Percentiles rank a stretch among this genome's conserved stretches.
phyloP scores from a whole-genome alignment of 108 stramenopile genomes.

The Halocafeteria seosinensis region DNA sequence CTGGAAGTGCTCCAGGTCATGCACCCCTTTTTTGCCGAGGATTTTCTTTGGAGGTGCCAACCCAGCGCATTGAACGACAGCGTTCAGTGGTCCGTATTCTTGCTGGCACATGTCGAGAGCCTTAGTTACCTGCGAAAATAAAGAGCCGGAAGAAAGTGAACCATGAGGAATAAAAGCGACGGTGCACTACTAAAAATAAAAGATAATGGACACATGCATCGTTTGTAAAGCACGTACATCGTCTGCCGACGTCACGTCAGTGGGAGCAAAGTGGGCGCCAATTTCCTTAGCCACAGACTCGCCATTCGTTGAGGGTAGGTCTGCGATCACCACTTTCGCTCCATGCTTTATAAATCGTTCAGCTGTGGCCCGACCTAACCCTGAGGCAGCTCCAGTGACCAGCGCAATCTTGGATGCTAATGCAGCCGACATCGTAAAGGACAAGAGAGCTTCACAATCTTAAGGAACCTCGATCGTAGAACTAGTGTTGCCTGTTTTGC shows the following conservation, averaged over 20 bases:
- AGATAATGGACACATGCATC: conserved; percentile 41
- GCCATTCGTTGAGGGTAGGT: conserved; percentile 30
- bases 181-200: too few species aligned
- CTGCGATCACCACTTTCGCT: conserved; percentile 57
- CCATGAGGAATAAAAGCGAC: too few species aligned
- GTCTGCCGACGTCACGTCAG: conserved; percentile 48
- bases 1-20: conserved; percentile 27
- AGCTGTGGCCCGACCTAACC: conserved; percentile 72
- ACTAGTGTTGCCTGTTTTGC: too few species aligned
- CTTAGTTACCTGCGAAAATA: conserved; percentile 4
- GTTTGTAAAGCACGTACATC: conserved; percentile 40
- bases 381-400: conserved; percentile 69
- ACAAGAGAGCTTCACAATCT: too few species aligned
- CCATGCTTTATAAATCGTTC: conserved; percentile 46
- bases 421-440: too few species aligned
- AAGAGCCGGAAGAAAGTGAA: conserved; percentile 40
- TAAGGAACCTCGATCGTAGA: too few species aligned
- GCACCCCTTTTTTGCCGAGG: conserved; percentile 42
- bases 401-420: too few species aligned
- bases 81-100: conserved; percentile 34
- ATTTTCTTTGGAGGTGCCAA: conserved; percentile 56
- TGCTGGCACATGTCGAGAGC: background rate
- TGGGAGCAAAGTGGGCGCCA: conserved; percentile 30
- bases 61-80: conserved; percentile 77
- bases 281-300: conserved; percentile 30